Evolutionary conservation across 164 flowering plant species (phyloP).

Genomic region (Vitis riparia): DNA sequence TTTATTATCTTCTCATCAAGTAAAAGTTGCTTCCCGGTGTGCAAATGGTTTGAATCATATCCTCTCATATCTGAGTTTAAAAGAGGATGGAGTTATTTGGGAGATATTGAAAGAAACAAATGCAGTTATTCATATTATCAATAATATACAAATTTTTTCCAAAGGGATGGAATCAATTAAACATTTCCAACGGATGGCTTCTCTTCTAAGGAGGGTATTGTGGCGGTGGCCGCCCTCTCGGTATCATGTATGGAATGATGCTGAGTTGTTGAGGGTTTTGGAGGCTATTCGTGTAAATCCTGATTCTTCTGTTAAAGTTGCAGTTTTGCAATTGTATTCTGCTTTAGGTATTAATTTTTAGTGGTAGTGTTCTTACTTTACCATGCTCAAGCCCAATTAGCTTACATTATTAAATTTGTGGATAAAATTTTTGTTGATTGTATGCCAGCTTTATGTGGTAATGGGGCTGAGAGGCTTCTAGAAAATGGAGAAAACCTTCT

Average conservation of each 20-base stretch:
- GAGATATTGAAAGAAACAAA: slow-evolving; percentile 42
- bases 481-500: slow-evolving; percentile 48
- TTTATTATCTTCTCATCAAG: slow-evolving; percentile 40
- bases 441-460: slow-evolving; percentile 67
- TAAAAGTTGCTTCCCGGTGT: slow-evolving; percentile 43
- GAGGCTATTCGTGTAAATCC: slow-evolving; percentile 22
- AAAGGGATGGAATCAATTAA: slow-evolving; percentile 37
- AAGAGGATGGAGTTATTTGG: slow-evolving; percentile 54
- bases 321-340: slow-evolving; percentile 62
- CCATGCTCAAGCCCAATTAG: slow-evolving; percentile 3
- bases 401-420: slow-evolving; percentile 7
- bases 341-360: slow-evolving; percentile 58
- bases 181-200: slow-evolving; percentile 52
- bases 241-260: slow-evolving; percentile 67
- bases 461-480: slow-evolving; percentile 65
- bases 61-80: slow-evolving; percentile 40
- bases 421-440: slow-evolving; percentile 10
- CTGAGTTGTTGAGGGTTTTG: slow-evolving; percentile 38
- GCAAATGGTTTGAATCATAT: slow-evolving; percentile 53
- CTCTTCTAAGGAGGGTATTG: slow-evolving; percentile 63
- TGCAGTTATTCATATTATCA: slow-evolving; percentile 33
- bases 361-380: slow-evolving; percentile 21
- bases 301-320: slow-evolving; percentile 42
- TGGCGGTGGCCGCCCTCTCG: slow-evolving; percentile 70
- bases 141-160: slow-evolving; percentile 30